Conservation (phyloP, 2,329 filamentous ascomycete genomes). For the Hansfordia pulvinata region DNA sequence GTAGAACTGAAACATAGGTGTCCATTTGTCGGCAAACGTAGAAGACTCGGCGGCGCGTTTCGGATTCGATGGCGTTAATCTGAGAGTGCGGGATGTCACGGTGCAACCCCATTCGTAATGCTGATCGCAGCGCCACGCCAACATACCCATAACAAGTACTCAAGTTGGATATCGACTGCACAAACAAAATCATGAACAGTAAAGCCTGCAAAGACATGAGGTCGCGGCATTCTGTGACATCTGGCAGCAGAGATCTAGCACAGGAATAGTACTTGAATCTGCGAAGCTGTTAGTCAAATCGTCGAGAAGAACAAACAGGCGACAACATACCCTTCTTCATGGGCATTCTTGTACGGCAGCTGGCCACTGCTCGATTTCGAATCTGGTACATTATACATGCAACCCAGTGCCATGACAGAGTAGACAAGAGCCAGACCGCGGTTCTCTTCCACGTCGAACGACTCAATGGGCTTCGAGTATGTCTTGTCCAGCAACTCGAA, state of each 20-base stretch:
- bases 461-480: constrained; percentile 45
- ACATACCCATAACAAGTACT: constrained; percentile 72
- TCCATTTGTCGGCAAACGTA: constrained; percentile 59
- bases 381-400: constrained; percentile 34
- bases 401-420: constrained; percentile 44
- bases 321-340: constrained; percentile 36
- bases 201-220: constrained; percentile 62
- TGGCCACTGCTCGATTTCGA: constrained; percentile 8
- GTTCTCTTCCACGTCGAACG: constrained; percentile 41
- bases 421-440: constrained; percentile 46
- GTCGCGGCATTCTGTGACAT: constrained; percentile 58
- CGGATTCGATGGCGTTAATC: constrained; percentile 48
- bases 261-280: constrained; percentile 65
- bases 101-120: constrained; percentile 67
- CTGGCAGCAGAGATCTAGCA: constrained; percentile 50
- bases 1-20: constrained; percentile 52
- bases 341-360: constrained; percentile 23
- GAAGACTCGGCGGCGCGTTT: constrained; percentile 51
- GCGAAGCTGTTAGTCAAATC: constrained; percentile 9
- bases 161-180: constrained; percentile 67
- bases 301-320: constrained; percentile 1
- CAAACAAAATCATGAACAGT: constrained; percentile 67
- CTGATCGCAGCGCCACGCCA: constrained; percentile 62
- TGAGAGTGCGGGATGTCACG: constrained; percentile 53
- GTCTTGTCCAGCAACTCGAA: constrained; percentile 53